Base-by-base conservation (phyloP, 108 stramenopile genomes). In the Nannochloropsis salina region DNA sequence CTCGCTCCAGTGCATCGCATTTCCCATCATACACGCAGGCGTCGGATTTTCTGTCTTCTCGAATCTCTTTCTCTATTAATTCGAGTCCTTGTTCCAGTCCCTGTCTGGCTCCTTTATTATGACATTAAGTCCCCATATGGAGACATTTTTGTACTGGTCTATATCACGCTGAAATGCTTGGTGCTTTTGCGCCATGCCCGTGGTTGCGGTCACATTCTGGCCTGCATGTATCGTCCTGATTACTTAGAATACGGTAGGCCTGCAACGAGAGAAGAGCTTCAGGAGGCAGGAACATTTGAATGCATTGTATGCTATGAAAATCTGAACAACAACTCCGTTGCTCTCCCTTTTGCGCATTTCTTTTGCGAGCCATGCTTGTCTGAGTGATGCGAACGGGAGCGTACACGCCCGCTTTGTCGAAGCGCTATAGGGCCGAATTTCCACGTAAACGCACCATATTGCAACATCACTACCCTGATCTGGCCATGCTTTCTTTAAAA, bases 371-470 rank as follows among this genome's bases (percentile, higher is more conserved):
- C 61, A 74, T 74, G 61, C 61, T 74, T 74, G 61, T 74, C 61
- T n/a, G 61, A 74, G n/a, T 74, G 61, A 2, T 74, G n/a, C n/a
- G 8, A 74, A n/a, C 61, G 61, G n/a, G 61, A 74, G 61, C 61
- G 4, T 74, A n/a, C 61, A n/a, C 3, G 61, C 4, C 61, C 61
- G 61, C 61, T 74, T 74, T 74, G 61, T 74, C 6, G 61, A 74
- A 74, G 61, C 61, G 61, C 61, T n/a, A n/a, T 74, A n/a, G 20
- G n/a, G n/a, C 20, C 61, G n/a, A 74, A 74, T n/a, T 74, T 74
- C n/a, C 4, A 74, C n/a, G 0, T n/a, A n/a, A n/a, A n/a, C 3
- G 61, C 3, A 74, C n/a, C n/a, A 74, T 74, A 15, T 3, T 4
- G 61, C 61, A 74, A n/a, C 61, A 74, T 15, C n/a, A n/a, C 20